Evolutionary conservation across 352 stramenopile species (phyloP), one percentile per base, ranked within the genome.

Genomic region (Globisporangium spiculum): DNA sequence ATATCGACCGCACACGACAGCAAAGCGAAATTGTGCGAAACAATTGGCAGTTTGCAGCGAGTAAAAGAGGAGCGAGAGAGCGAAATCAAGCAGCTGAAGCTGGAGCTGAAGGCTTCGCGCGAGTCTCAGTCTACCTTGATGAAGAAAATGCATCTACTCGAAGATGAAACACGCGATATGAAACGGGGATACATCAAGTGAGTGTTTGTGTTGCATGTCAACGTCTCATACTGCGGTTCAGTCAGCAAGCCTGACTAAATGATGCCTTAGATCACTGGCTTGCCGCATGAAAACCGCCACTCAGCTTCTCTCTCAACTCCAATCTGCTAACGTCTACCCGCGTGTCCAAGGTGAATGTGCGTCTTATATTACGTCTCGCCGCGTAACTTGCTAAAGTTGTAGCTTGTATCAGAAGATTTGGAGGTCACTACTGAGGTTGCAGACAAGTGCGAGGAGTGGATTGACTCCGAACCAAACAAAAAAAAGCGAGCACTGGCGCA

Each of bases 111-210:
- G 22, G 64, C 77, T 41, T 78, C 83, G 18, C 73, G 76, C 0
- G 83, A 93, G 58, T 73, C 75, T 3, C 77, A 89, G 27, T 60
- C 69, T 7, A 56, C 67, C n/a, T 68, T 90, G 69, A 70, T 56
- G 14, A 83, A 77, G 60, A 90, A 87, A 57, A 68, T 90, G 22
- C 66, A 75, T 27, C 63, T 75, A 8, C 48, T 90, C 7, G 75
- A 89, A 67, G 52, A 65, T 1, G 75, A 65, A 6, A 77, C 73
- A 41, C 65, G 71, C 18, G 72, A 75, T 27, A 60, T 77, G 30
- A 92, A 93, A 69, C 71, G 83, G 41, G 60, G 79, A 22, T 93
- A 93, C 66, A 81, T 88, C 62, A 67, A 72, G 81, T 91, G 67
- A 30, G 66, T 48, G n/a, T 3, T 26, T 20, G 18, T 16, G 38